Conservation (phyloP, 169 alveolate species). For the Miamiensis avidus region DNA sequence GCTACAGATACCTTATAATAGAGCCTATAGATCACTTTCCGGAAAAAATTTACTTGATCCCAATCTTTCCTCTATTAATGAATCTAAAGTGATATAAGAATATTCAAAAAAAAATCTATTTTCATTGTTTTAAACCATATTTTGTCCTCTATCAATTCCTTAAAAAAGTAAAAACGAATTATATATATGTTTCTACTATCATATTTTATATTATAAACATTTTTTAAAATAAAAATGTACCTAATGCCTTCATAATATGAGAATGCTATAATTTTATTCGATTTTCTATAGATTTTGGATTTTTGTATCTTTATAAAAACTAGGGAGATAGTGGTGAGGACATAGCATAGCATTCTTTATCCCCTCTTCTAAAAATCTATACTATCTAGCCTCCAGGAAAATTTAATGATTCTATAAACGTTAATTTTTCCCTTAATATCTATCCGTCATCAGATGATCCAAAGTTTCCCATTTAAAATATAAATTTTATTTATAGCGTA, state of each 20-base stretch:
- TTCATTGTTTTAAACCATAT: too few relatives aligned
- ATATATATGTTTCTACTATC: too few relatives aligned
- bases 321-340: neutral
- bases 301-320: too few relatives aligned
- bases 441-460: neutral
- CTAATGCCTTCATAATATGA: neutral
- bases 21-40: neutral
- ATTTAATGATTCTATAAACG: neutral
- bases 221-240: neutral
- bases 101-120: too few relatives aligned
- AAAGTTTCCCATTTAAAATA: neutral
- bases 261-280: neutral
- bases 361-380: neutral
- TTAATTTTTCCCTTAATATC: neutral
- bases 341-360: neutral
- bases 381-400: neutral
- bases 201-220: too few relatives aligned
- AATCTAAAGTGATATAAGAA: neutral
- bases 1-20: neutral
- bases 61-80: neutral
- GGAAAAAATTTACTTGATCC: neutral
- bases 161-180: too few relatives aligned
- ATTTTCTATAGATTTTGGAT: neutral
- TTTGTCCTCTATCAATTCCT: too few relatives aligned
- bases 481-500: too few relatives aligned